Conservation (phyloP, 2,329 filamentous ascomycete genomes). For the Mollisiaceae sp. region DNA sequence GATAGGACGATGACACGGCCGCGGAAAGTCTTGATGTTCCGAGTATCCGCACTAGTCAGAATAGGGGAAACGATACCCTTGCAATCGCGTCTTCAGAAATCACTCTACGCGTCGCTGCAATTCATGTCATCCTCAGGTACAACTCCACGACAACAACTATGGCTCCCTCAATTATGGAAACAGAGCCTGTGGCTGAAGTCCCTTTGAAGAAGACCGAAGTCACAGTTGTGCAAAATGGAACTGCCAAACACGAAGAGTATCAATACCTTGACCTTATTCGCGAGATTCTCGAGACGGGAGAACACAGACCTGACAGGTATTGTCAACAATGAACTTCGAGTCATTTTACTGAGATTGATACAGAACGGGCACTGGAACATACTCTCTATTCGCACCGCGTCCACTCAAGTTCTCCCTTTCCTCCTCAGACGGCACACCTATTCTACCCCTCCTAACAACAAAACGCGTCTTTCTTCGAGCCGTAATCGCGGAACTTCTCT, state of each 20-base stretch:
- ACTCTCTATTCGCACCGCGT: constrained; percentile 84
- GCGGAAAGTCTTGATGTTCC: too few relatives aligned
- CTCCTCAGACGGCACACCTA: constrained; percentile 57
- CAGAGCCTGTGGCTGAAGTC: constrained; percentile 17
- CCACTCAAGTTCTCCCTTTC: constrained; percentile 88
- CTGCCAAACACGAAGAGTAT: constrained; percentile 75
- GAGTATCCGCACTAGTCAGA: background rate
- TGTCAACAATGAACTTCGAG: constrained; percentile 6
- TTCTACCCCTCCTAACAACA: constrained; percentile 93
- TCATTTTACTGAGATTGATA: constrained; percentile 15
- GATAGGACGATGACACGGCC: background rate
- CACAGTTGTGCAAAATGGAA: background rate
- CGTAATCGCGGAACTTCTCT: constrained; percentile 90
- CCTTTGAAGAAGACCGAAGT: constrained; percentile 11
- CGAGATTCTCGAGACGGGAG: constrained; percentile 80
- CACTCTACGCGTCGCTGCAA: constrained; percentile 15
- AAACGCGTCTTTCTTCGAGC: constrained; percentile 95
- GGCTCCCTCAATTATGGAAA: constrained; percentile 32
- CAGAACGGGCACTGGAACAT: constrained; percentile 91
- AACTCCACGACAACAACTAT: constrained; percentile 18
- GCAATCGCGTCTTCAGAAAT: constrained; percentile 14
- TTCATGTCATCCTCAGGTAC: constrained; percentile 1
- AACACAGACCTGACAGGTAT: constrained; percentile 86
- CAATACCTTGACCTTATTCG: constrained; percentile 92
- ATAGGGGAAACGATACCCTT: constrained; percentile 5